Evolutionary conservation across 2,329 filamentous ascomycete genomes (phyloP).

Genomic region (Penicillium sp.): DNA sequence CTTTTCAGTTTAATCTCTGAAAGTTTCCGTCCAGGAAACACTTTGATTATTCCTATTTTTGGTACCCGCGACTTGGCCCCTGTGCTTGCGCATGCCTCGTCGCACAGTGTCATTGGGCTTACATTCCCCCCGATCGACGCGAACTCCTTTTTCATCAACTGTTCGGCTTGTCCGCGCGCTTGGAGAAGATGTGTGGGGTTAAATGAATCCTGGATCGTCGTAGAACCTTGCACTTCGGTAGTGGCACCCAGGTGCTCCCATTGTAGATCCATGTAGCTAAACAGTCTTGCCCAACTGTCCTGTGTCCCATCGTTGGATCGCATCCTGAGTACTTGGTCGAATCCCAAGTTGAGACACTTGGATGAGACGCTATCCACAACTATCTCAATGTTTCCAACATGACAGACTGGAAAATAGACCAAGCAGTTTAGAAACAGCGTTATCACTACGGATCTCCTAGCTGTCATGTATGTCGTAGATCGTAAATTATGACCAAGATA

Average conservation of each 20-base stretch:
- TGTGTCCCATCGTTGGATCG: no score
- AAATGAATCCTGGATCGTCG: no score
- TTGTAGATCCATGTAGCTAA: no score
- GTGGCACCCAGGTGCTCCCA: no score
- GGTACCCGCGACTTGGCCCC: constrained; percentile 55
- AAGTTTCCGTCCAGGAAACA: constrained; percentile 69
- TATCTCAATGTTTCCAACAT: no score
- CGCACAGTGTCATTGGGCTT: constrained; percentile 73
- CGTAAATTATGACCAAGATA: neutral
- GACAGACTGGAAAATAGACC: neutral
- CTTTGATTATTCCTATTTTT: constrained; percentile 86
- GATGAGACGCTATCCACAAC: no score
- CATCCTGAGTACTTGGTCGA: no score
- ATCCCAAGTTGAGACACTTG: no score
- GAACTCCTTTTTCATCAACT: constrained; percentile 60
- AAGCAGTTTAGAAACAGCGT: neutral
- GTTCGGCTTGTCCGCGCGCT: constrained; percentile 53
- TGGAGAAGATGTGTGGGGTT: constrained; percentile 63
- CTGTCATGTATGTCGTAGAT: neutral
- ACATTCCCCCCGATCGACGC: constrained; percentile 74
- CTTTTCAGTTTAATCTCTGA: constrained; percentile 97
- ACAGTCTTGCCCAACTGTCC: no score
- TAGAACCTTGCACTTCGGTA: no score
- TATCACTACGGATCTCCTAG: neutral
- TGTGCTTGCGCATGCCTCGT: constrained; percentile 69